Evolutionary conservation across 2,329 filamentous ascomycete genomes (phyloP).

Genomic region (Amauroascus niger): DNA sequence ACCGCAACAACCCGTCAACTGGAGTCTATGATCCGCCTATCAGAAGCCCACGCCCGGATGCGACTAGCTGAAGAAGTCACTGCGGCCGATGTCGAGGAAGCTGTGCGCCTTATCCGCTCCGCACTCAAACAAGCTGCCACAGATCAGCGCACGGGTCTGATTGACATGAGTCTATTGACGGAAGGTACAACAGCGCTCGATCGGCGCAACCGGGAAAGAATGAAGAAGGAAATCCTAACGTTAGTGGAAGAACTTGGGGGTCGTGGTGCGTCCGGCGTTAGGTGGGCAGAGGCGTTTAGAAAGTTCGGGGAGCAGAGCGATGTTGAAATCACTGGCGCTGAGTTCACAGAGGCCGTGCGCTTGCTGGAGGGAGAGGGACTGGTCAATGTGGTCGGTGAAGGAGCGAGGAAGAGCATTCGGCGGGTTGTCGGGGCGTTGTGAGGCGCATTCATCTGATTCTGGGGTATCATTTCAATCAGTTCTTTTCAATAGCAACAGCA

Average conservation of each 20-base stretch:
- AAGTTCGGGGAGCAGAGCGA: constrained; percentile 62
- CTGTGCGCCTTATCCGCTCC: constrained; percentile 82
- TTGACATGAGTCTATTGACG: constrained; percentile 91
- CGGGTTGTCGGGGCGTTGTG: constrained; percentile 53
- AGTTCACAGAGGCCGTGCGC: constrained; percentile 75
- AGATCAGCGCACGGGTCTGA: constrained; percentile 76
- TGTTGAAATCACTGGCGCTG: constrained; percentile 59
- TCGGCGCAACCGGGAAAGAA: constrained; percentile 66
- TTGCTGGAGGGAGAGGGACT: constrained; percentile 74
- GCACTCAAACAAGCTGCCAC: constrained; percentile 97
- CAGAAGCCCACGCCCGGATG: constrained; percentile 98
- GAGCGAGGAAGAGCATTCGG: constrained; percentile 69
- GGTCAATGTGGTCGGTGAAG: constrained; percentile 73
- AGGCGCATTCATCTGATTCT: too few relatives aligned
- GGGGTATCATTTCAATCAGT: too few relatives aligned
- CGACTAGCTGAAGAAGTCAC: constrained; percentile 69
- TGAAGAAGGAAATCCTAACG: constrained; percentile 67
- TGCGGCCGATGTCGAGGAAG: constrained; percentile 73
- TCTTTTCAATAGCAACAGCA: too few relatives aligned
- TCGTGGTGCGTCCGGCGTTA: constrained; percentile 53
- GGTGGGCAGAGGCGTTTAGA: constrained; percentile 68
- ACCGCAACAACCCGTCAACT: constrained; percentile 94
- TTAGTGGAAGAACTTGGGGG: constrained; percentile 73
- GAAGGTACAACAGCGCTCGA: constrained; percentile 91
- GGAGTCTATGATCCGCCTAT: constrained; percentile 94